phyloP scores from a whole-genome alignment of 1,139 yeast species.

The Blastobotrys niveus region DNA sequence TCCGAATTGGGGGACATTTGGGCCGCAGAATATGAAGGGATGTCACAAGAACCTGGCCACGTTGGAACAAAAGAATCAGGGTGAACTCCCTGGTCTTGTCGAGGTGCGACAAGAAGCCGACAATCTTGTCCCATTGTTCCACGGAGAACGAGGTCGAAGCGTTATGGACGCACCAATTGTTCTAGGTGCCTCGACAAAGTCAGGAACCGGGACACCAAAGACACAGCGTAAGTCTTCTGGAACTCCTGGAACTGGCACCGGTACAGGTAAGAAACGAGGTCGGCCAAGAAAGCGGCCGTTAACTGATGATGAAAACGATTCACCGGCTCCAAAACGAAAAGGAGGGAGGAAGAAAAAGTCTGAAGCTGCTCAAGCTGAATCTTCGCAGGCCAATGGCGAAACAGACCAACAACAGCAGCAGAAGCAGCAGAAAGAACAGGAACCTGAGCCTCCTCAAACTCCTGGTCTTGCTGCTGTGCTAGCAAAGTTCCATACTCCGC shows the following conservation, averaged over 20 bases:
- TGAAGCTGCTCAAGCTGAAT: neutral
- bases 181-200: slow-evolving; percentile 2
- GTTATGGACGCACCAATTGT: slow-evolving; percentile 4
- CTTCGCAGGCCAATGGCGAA: neutral
- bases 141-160: slow-evolving; percentile 20
- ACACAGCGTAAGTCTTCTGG: neutral
- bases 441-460: slow-evolving; percentile 6
- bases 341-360: slow-evolving; percentile 11
- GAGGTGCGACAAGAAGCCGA: slow-evolving; percentile 22
- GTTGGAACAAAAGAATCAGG: slow-evolving; percentile 22
- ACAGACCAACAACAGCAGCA: neutral
- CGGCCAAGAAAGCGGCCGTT: slow-evolving; percentile 29
- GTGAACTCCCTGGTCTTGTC: slow-evolving; percentile 26
- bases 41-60: slow-evolving; percentile 15
- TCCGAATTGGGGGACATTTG: slow-evolving; percentile 11
- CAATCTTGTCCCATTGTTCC: slow-evolving; percentile 19
- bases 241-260: neutral
- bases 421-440: neutral
- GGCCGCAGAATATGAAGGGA: slow-evolving; percentile 4
- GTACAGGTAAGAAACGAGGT: slow-evolving; percentile 27
- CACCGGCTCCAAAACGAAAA: slow-evolving; percentile 13
- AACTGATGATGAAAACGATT: slow-evolving; percentile 2
- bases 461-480: neutral
- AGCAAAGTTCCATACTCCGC: neutral
- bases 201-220: neutral